Percentiles rank a stretch among this genome's conserved stretches.
Evolutionary conservation across 257 asterid species (phyloP).

Genomic region (Plantago elongata): DNA sequence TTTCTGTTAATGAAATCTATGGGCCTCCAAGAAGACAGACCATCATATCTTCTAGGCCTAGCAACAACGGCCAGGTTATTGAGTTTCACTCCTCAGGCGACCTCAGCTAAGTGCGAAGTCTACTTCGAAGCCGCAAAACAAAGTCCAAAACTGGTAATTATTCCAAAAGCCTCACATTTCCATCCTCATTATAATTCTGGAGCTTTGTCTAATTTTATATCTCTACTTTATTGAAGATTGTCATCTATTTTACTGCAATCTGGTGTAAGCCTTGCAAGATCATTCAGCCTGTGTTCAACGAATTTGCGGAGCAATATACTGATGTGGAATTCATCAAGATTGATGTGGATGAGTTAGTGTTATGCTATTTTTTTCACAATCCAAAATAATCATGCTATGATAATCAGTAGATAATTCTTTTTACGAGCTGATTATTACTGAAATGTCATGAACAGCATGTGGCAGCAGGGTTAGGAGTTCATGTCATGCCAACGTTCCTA

Average conservation of each 20-base stretch:
- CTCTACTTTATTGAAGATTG: constrained; percentile 37
- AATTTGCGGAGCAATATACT: constrained; percentile 44
- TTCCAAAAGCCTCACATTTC: background rate
- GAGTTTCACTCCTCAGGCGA: constrained; percentile 43
- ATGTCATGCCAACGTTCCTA: constrained; percentile 60
- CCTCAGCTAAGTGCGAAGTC: constrained; percentile 45
- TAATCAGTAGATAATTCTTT: no score
- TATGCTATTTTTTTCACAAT: constrained; percentile 22
- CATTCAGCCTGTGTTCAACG: constrained; percentile 47
- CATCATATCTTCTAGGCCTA: constrained; percentile 14
- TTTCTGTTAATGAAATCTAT: constrained; percentile 10
- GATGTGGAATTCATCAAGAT: constrained; percentile 71
- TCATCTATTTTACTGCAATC: constrained; percentile 59
- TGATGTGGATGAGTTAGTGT: constrained; percentile 59
- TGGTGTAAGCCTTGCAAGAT: constrained; percentile 72
- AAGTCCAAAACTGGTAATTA: constrained; percentile 51
- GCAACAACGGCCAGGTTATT: constrained; percentile 35
- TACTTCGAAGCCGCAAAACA: constrained; percentile 52
- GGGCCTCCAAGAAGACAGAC: background rate
- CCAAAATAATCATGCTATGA: background rate
- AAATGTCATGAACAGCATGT: constrained; percentile 40
- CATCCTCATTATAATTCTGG: background rate
- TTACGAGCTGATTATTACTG: background rate
- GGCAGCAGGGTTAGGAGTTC: constrained; percentile 53
- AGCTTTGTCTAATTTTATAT: background rate